These are phyloP conservation scores for Scheffersomyces coipomensis DNA, from an alignment of 805 yeast genomes.

Conservation along the genomic window DNA sequence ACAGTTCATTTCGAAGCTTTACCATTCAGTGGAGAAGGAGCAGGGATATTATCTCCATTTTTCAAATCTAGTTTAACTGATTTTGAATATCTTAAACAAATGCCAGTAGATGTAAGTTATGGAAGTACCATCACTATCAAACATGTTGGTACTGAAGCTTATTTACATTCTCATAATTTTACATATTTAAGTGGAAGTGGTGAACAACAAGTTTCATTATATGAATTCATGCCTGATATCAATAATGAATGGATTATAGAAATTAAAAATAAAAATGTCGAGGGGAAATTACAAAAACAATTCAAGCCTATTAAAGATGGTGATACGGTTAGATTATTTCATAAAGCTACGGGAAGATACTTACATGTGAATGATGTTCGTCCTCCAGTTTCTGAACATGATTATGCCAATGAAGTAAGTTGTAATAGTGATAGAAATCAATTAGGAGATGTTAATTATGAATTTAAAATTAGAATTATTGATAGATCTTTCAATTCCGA, in stretches of 20 bases:
- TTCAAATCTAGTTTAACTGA: slow-evolving; percentile 61
- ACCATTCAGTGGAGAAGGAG: slow-evolving; percentile 54
- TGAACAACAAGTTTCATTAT: slow-evolving; percentile 79
- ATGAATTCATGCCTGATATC: slow-evolving; percentile 53
- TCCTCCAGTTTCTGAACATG: slow-evolving; percentile 90
- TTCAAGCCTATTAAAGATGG: slow-evolving; percentile 48
- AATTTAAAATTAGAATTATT: slow-evolving; percentile 60
- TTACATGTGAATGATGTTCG: slow-evolving; percentile 69
- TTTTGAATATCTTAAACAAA: slow-evolving; percentile 27
- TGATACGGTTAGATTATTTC: slow-evolving; percentile 64
- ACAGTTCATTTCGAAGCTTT: slow-evolving; percentile 53
- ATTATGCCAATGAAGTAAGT: slow-evolving; percentile 81
- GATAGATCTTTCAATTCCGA: slow-evolving; percentile 30
- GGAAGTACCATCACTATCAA: slow-evolving; percentile 75
- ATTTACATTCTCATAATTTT: slow-evolving; percentile 74
- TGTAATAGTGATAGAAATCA: slow-evolving; percentile 59
- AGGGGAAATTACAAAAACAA: slow-evolving; percentile 37
- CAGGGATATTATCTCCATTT: slow-evolving; percentile 61
- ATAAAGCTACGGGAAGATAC: slow-evolving; percentile 63
- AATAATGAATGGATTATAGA: slow-evolving; percentile 79
- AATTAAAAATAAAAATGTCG: slow-evolving; percentile 26
- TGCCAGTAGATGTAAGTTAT: slow-evolving; percentile 65
- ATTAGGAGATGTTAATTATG: slow-evolving; percentile 69
- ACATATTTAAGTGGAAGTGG: slow-evolving; percentile 63
- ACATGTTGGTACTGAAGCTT: slow-evolving; percentile 69